Base-by-base conservation (phyloP, 495 filamentous ascomycete species). In the Jackrogersella minutella region DNA sequence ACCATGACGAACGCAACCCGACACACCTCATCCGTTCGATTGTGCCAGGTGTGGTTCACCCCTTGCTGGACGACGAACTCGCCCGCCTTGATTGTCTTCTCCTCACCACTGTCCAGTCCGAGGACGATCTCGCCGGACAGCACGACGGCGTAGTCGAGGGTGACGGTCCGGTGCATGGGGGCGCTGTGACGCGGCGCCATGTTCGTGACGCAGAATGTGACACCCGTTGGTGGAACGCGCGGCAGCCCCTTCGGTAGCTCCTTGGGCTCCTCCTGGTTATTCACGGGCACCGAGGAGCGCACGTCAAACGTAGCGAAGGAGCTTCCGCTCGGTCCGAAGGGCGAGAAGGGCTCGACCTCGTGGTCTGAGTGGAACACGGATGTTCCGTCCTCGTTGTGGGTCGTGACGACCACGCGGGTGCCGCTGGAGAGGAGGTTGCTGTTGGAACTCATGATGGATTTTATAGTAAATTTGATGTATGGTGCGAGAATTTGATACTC, bases 101-200 rank as follows among this genome's bases (percentile, higher is more conserved):
- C 72, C 28, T 77, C 74, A 9, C 76, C 74, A 24, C 66, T 46
- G 63, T 78, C 77, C 14, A 77, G 64, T 33, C 26, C 54, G n/a
- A 77, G 46, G 5, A 74, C 72, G 30, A 79, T 76, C 53, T 75
- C 76, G 22, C 77, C 77, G 1, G 46, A 62, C 37, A 79, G 30
- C 16, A 79, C 71, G 28, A 68, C 56, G n/a, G 60, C 62, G 43
- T 79, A 79, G 66, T 79, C 76, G 9, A 74, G 19, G 40, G 63
- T 78, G 47, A 67, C 11, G 1, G 77, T 78, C 10, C 76, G 73
- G 37, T 79, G 77, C 74, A 79, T 74, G 0, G 73, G 77, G 2
- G 52, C 66, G 50, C 37, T 63, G 6, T 52, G 56, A 17, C 39
- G 51, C 7, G 64, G 64, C 2, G 74, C 57, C 14, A 72, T 53